A percentile compares a stretch with the other conserved stretches of the same genome.
Evolutionary conservation across 805 yeast species (phyloP).

Genomic region (Metschnikowia shivogae): DNA sequence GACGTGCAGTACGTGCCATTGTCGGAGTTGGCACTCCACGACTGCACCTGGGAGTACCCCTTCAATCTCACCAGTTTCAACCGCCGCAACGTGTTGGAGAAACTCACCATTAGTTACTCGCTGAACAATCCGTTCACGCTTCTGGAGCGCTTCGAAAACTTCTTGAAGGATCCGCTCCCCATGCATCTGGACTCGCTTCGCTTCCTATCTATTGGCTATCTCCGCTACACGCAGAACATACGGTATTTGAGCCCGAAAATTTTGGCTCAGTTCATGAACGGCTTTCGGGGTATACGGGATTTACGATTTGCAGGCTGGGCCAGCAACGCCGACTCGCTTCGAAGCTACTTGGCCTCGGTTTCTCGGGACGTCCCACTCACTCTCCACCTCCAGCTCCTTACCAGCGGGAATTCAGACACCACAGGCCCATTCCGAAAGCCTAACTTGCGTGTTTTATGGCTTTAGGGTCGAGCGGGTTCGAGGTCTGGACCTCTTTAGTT

Average conservation of each 20-base stretch:
- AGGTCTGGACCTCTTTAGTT: too few species aligned
- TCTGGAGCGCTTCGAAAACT: slow-evolving; percentile 35
- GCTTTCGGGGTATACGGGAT: slow-evolving; percentile 16
- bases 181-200: slow-evolving; percentile 16
- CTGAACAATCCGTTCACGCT: slow-evolving; percentile 30
- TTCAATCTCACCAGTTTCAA: slow-evolving; percentile 41
- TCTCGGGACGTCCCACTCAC: slow-evolving; percentile 4
- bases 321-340: slow-evolving; percentile 15
- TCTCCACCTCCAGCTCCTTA: slow-evolving; percentile 3
- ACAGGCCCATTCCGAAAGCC: not conserved
- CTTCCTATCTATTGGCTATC: slow-evolving; percentile 13
- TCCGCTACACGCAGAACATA: slow-evolving; percentile 11
- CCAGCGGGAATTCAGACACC: not conserved
- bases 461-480: too few species aligned
- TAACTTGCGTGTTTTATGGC: not conserved
- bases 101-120: slow-evolving; percentile 24
- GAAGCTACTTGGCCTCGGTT: slow-evolving; percentile 4
- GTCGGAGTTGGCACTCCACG: slow-evolving; percentile 26
- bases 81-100: slow-evolving; percentile 18
- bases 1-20: slow-evolving; percentile 17
- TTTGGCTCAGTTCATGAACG: slow-evolving; percentile 11
- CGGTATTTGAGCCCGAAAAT: slow-evolving; percentile 13
- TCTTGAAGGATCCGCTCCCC: slow-evolving; percentile 21
- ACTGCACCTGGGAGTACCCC: slow-evolving; percentile 59
- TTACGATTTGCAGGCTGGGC: slow-evolving; percentile 24